Evolutionary conservation across 352 stramenopile species (phyloP).

Genomic region (Blastocystis sp.): DNA sequence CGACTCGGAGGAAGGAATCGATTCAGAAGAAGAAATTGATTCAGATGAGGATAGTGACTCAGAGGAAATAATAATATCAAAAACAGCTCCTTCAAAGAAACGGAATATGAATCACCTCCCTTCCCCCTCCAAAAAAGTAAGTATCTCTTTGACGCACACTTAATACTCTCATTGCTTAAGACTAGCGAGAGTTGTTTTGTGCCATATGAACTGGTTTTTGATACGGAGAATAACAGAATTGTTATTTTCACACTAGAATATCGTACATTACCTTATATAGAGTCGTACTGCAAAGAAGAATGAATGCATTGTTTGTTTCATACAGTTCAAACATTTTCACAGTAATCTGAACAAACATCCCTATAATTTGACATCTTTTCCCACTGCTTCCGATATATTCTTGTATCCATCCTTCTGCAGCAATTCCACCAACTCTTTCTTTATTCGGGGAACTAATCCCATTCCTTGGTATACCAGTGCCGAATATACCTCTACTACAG

Average conservation of each 20-base stretch:
- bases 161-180: background rate
- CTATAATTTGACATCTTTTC: conserved; percentile 67
- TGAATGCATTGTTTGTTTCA: background rate
- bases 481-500: conserved; percentile 87
- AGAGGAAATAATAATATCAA: background rate
- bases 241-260: background rate
- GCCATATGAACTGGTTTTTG: background rate
- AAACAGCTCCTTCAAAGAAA: background rate
- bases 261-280: background rate
- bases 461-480: conserved; percentile 83
- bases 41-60: background rate
- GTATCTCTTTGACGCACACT: background rate
- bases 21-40: conserved; percentile 36
- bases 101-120: background rate
- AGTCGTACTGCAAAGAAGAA: background rate
- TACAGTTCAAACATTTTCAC: background rate
- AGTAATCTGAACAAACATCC: background rate
- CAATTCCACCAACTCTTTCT: conserved; percentile 78
- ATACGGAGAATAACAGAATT: background rate
- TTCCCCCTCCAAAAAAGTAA: background rate
- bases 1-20: background rate
- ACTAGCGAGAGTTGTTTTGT: background rate
- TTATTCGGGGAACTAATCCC: conserved; percentile 76
- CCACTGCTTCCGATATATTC: conserved; percentile 77
- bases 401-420: conserved; percentile 76